Evolutionary conservation across 2,329 filamentous ascomycete genomes (phyloP), one percentile per base, ranked within the genome.

Genomic region (Torrubiella hemipterigena): DNA sequence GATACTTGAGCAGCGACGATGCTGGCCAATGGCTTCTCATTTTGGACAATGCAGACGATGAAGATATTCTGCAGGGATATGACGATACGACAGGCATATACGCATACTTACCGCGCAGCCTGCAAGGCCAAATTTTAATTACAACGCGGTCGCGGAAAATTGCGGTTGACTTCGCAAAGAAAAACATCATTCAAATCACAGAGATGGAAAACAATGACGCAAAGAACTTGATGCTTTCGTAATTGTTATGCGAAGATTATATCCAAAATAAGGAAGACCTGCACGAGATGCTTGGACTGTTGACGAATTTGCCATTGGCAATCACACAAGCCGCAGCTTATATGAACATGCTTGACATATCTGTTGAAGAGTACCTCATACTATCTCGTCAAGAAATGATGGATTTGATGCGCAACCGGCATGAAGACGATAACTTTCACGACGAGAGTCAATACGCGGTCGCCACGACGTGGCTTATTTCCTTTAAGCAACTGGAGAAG

Each of bases 11-110:
- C 24, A 49, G 44, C 1, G 38, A 44, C n/a, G 33, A 29, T 4
- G 33, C 43, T 1, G 49, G 54, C 6, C 44, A 37, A 20, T 64
- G 55, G 59, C 41, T 64, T 22, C 38, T 64, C 1, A 42, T 65
- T 3, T 38, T 63, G 6, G 54, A 61, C 29, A 65, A 64, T 34
- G 55, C 53, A 0, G 61, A 67, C 21, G 52, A 63, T 17, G 32
- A 33, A 8, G 38, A 48, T 6, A 21, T 54, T 8, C 30, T 52
- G 25, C 42, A 44, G 27, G 36, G 39, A 4, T 21, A 19, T 16
- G 11, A 30, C 14, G 35, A 26, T n/a, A 35, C 19, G 8, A 27
- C 28, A 11, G 32, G 30, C 54, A 52, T 34, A 35, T 21, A 26
- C 14, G 15, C 21, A 17, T 31, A 23, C 14, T 14, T 62, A 1